Percentiles rank a stretch among this genome's conserved stretches.
phyloP scores from a whole-genome alignment of 2,329 filamentous ascomycete genomes.

The Camptophora hylomeconis region DNA sequence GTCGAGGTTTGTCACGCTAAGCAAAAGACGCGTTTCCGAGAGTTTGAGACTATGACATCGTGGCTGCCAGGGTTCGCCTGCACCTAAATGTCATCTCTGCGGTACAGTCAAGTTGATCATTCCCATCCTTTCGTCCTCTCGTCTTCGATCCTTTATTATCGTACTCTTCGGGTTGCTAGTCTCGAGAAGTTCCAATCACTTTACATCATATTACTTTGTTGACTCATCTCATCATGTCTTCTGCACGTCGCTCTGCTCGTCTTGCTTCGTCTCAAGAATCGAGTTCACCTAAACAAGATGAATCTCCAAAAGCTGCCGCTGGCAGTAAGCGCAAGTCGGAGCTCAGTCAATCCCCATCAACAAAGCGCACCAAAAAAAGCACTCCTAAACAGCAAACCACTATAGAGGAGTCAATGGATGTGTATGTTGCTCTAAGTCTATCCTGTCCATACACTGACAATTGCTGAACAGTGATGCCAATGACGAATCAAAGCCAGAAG shows the following conservation, averaged over 20 bases:
- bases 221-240: conserved; percentile 8
- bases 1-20: too few relatives aligned
- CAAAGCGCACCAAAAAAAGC: conserved; percentile 28
- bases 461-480: too few relatives aligned
- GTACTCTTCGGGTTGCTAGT: too few relatives aligned
- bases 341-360: conserved; percentile 9
- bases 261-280: conserved; percentile 27
- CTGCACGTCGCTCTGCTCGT: conserved; percentile 23
- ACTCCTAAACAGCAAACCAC: conserved; percentile 19
- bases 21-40: too few relatives aligned
- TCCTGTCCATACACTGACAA: too few relatives aligned
- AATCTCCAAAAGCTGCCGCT: conserved; percentile 16
- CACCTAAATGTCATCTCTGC: too few relatives aligned
- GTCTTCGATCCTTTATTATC: not conserved
- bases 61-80: too few relatives aligned
- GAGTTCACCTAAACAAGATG: conserved; percentile 7
- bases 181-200: too few relatives aligned
- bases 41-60: too few relatives aligned
- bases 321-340: conserved; percentile 29
- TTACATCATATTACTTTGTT: not conserved
- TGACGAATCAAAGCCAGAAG: conserved; percentile 3
- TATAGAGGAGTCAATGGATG: conserved; percentile 17
- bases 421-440: conserved; percentile 11
- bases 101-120: too few relatives aligned
- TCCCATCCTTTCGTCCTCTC: conserved; percentile 1